phyloP scores from a whole-genome alignment of 495 filamentous ascomycete species.

The Annulohypoxylon bovei region DNA sequence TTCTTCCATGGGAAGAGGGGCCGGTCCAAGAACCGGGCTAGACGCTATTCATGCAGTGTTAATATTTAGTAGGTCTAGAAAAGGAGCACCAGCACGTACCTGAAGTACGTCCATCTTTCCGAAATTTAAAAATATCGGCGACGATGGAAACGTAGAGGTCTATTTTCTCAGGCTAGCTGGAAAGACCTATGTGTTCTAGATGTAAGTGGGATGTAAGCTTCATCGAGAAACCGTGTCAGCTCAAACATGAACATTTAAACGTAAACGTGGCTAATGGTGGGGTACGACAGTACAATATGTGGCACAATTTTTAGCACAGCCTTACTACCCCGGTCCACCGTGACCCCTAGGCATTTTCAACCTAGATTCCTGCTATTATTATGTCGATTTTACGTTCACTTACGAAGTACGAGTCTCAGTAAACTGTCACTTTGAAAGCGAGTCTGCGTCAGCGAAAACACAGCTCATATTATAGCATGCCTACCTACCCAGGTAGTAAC shows the following conservation, averaged over 20 bases:
- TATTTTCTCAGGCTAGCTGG: constrained; percentile 23
- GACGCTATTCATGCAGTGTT: constrained; percentile 65
- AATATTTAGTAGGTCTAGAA: neutral
- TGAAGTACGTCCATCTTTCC: constrained; percentile 54
- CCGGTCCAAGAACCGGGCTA: constrained; percentile 86
- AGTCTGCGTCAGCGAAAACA: too few relatives aligned
- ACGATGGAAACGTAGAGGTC: constrained; percentile 28
- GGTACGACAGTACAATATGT: constrained; percentile 13
- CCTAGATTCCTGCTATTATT: too few relatives aligned
- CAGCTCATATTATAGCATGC: too few relatives aligned
- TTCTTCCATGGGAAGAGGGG: constrained; percentile 97
- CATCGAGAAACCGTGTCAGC: constrained; percentile 39
- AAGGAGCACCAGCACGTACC: constrained; percentile 45
- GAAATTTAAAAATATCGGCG: constrained; percentile 16
- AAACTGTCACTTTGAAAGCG: too few relatives aligned
- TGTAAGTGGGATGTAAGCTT: constrained; percentile 12
- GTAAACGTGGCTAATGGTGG: constrained; percentile 38
- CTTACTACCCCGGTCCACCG: too few relatives aligned
- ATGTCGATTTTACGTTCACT: too few relatives aligned
- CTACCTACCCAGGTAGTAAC: too few relatives aligned
- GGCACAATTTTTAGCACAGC: constrained; percentile 16
- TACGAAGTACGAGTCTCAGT: too few relatives aligned
- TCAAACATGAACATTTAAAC: too few relatives aligned
- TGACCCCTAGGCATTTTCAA: too few relatives aligned
- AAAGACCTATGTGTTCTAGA: constrained; percentile 3